Evolutionary conservation across 202 grass and related monocot species (phyloP).

Genomic region (Bolboschoenoplectus hybrid): DNA sequence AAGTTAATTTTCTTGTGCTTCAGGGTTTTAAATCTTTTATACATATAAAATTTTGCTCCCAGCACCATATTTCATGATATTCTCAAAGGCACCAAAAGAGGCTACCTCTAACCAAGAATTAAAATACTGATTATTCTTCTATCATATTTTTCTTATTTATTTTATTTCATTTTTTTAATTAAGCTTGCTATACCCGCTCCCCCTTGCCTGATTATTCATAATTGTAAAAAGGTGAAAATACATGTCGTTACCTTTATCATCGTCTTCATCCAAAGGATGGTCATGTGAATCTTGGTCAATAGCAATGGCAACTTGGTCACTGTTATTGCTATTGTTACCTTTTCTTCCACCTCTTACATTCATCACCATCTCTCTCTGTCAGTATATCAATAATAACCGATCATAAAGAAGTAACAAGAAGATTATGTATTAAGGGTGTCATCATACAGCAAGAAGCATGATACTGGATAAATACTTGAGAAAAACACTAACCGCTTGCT

Average conservation of each 20-base stretch:
- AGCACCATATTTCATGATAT: background rate
- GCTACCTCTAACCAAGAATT: constrained; percentile 36
- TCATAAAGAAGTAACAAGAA: constrained; percentile 40
- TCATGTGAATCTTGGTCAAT: constrained; percentile 51
- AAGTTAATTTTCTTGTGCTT: background rate
- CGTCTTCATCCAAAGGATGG: constrained; percentile 78
- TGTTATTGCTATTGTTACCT: constrained; percentile 50
- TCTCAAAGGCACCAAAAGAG: background rate
- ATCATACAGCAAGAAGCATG: constrained; percentile 17
- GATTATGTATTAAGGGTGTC: constrained; percentile 27
- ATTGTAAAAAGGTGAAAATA: constrained; percentile 24
- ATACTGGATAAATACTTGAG: constrained; percentile 28
- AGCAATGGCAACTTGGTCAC: constrained; percentile 61
- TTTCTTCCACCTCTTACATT: constrained; percentile 60
- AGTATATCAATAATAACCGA: constrained; percentile 2
- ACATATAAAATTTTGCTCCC: constrained; percentile 2
- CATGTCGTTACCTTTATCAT: constrained; percentile 80
- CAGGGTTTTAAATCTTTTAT: constrained; percentile 17
- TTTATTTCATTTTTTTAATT: background rate
- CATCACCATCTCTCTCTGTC: constrained; percentile 31
- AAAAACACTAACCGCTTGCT: constrained; percentile 60
- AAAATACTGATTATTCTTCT: constrained; percentile 37
- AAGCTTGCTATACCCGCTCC: background rate
- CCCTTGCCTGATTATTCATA: constrained; percentile 27
- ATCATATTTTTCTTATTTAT: constrained; percentile 17